A percentile compares a stretch with the other conserved stretches of the same genome.
phyloP scores from a whole-genome alignment of 75 land plant species.

The Ceratopteris richardii region DNA sequence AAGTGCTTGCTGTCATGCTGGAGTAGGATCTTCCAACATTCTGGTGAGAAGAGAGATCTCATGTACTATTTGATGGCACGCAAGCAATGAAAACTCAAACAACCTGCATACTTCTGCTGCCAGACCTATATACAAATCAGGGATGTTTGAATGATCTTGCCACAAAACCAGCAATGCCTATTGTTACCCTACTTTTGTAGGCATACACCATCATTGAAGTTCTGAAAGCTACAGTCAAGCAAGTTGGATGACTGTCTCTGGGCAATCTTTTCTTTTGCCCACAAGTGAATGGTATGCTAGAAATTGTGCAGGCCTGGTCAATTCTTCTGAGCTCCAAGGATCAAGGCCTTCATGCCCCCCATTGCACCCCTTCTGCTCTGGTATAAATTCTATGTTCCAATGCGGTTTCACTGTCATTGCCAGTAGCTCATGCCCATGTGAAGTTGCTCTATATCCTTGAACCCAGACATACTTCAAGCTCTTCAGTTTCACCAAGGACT shows the following conservation, averaged over 20 bases:
- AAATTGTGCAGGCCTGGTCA: slow-evolving; percentile 39
- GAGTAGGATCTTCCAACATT: no score
- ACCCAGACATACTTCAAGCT: slow-evolving; percentile 90
- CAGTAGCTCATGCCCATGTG: slow-evolving; percentile 16
- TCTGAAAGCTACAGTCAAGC: no score
- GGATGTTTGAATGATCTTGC: no score
- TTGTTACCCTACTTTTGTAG: no score
- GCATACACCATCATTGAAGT: no score
- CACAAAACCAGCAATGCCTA: no score
- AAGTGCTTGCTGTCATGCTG: no score
- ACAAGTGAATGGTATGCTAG: slow-evolving; percentile 76
- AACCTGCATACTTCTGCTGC: no score
- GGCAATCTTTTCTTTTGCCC: slow-evolving; percentile 54
- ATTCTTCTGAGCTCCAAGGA: background rate
- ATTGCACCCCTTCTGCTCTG: background rate
- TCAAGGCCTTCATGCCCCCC: background rate
- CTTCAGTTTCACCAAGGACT: slow-evolving; percentile 34
- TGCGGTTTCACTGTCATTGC: slow-evolving; percentile 18
- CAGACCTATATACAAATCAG: no score
- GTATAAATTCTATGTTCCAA: slow-evolving; percentile 31
- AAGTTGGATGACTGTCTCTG: slow-evolving; percentile 25
- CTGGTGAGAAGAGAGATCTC: no score
- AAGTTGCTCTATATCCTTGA: slow-evolving; percentile 23
- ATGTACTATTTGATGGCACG: no score
- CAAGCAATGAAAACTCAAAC: no score